Percentiles rank a stretch among this genome's conserved stretches.
Conservation (phyloP, 2,329 filamentous ascomycete species). For the Colletotrichum euphorbiae region DNA sequence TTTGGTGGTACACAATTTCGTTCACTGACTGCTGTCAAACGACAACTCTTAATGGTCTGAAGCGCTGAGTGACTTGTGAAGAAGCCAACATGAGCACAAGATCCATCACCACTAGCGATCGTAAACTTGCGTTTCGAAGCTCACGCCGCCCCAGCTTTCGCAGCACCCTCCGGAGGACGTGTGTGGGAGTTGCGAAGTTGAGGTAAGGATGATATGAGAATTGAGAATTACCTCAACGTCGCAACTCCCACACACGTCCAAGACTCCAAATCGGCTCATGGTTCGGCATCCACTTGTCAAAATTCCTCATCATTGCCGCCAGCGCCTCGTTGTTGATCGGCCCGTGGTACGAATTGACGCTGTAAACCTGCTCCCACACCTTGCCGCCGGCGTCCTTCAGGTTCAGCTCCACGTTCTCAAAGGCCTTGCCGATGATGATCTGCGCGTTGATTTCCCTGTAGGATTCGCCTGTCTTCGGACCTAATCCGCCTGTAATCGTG, state of each 20-base stretch:
- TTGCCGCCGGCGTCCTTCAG: constrained; percentile 65
- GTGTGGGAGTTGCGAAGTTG: no score
- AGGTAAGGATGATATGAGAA: no score
- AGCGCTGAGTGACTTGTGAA: no score
- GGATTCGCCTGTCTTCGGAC: constrained; percentile 44
- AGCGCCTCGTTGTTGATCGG: constrained; percentile 54
- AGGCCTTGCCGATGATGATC: constrained; percentile 65
- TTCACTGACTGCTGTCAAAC: no score
- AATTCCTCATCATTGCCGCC: constrained; percentile 57
- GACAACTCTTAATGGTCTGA: no score
- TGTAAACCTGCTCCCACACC: constrained; percentile 67
- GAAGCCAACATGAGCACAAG: no score
- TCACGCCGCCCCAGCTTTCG: neutral
- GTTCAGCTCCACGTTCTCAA: constrained; percentile 65
- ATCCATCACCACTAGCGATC: no score
- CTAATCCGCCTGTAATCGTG: constrained; percentile 47
- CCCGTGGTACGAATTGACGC: constrained; percentile 59
- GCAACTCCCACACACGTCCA: constrained; percentile 66
- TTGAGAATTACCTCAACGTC: no score
- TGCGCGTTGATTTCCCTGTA: constrained; percentile 55
- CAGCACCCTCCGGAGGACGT: constrained; percentile 52
- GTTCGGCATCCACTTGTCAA: constrained; percentile 62
- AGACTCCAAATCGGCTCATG: constrained; percentile 66
- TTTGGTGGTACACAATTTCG: no score
- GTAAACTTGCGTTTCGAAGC: no score